phyloP scores from a whole-genome alignment of 2,329 filamentous ascomycete species.

The Trichoderma atrobrunneum region DNA sequence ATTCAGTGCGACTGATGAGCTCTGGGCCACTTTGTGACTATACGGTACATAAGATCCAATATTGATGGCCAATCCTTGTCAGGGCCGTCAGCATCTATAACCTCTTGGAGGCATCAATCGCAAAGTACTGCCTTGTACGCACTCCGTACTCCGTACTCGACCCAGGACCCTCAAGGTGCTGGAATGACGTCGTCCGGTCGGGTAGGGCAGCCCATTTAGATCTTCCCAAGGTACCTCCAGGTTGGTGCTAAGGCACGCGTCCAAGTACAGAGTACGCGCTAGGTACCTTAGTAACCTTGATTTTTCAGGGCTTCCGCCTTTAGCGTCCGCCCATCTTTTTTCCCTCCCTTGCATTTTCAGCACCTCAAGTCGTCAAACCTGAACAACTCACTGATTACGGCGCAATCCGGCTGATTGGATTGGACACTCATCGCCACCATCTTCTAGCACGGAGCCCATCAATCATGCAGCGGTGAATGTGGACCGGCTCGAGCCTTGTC shows the following conservation, averaged over 20 bases:
- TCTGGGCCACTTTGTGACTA: not conserved
- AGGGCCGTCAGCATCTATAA: not conserved
- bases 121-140: not conserved
- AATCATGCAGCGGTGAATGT: slow-evolving; percentile 15
- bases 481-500: slow-evolving; percentile 2
- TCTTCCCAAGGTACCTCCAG: not conserved
- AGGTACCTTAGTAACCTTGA: not conserved
- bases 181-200: slow-evolving; percentile 8
- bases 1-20: not conserved
- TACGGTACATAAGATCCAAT: not conserved
- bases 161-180: not conserved
- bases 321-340: not conserved
- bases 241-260: not conserved
- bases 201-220: slow-evolving; percentile 3
- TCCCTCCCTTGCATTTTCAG: not conserved
- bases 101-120: not conserved
- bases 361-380: not conserved
- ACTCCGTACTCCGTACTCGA: not conserved
- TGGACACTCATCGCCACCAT: not conserved
- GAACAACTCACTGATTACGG: not conserved
- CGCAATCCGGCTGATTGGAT: not conserved
- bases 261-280: not conserved
- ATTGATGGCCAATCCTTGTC: not conserved
- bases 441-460: not conserved
- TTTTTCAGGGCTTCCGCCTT: not conserved